Evolutionary conservation across 495 filamentous ascomycete genomes (phyloP).

Genomic region (Tricharina praecox): DNA sequence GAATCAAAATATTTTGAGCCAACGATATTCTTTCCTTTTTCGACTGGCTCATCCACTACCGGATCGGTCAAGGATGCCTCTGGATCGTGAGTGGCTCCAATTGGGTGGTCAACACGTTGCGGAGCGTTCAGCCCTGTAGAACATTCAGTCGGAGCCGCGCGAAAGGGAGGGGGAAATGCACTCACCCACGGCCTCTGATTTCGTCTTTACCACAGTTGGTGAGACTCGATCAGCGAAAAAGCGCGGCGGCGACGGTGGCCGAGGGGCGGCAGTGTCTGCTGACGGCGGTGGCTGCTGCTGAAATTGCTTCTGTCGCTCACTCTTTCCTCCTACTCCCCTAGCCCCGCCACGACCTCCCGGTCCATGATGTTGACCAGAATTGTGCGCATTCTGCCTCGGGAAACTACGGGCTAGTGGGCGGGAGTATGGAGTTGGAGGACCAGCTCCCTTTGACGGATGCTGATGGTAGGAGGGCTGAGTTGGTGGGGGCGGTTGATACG

Average conservation of each 20-base stretch:
- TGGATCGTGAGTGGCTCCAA: conserved; percentile 20
- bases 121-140: conserved; percentile 20
- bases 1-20: conserved; percentile 22
- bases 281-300: neutral
- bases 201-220: neutral
- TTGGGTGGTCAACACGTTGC: conserved; percentile 17
- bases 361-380: neutral
- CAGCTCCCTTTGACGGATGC: neutral
- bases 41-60: neutral
- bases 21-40: conserved; percentile 5
- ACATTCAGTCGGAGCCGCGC: neutral
- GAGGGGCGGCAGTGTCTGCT: neutral
- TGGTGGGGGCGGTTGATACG: conserved; percentile 5
- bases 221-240: conserved; percentile 1
- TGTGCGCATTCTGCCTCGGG: conserved; percentile 6
- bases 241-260: conserved; percentile 1
- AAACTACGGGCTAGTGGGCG: neutral
- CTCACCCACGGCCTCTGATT: neutral
- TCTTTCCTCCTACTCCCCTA: no score
- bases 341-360: neutral
- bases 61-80: conserved; percentile 12
- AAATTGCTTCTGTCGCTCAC: neutral
- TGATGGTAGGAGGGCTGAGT: conserved; percentile 2
- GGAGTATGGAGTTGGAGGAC: conserved; percentile 1
- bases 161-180: neutral